A percentile compares a stretch with the other conserved stretches of the same genome.
These are phyloP conservation scores for Backusella tarrabulga DNA, from an alignment of 192 early-diverging fungal species.

Conservation along the genomic window DNA sequence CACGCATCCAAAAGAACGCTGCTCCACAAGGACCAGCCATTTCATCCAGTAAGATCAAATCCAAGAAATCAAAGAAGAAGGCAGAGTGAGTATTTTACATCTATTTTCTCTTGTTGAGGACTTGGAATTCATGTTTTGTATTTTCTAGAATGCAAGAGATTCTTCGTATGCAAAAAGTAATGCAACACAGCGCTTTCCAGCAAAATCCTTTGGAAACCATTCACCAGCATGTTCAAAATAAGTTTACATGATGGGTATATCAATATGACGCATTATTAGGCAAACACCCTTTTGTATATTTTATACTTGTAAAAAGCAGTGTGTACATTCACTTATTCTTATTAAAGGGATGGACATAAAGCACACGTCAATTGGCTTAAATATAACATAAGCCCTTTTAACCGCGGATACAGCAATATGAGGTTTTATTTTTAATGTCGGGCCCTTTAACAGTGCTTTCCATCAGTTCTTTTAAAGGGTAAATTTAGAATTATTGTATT, in stretches of 20 bases:
- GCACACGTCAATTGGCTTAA: neutral
- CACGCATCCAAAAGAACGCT: neutral
- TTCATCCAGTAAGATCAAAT: slow-evolving; percentile 25
- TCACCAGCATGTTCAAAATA: slow-evolving; percentile 73
- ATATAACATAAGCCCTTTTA: neutral
- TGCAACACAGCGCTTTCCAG: slow-evolving; percentile 71
- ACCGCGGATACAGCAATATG: neutral
- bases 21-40: slow-evolving; percentile 17
- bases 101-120: neutral
- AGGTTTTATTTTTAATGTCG: neutral
- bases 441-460: neutral
- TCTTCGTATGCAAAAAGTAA: slow-evolving; percentile 68
- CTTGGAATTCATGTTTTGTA: neutral
- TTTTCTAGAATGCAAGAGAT: slow-evolving; percentile 60
- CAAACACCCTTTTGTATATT: too few relatives aligned
- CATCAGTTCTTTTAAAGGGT: neutral
- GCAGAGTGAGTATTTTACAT: slow-evolving; percentile 45
- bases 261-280: neutral
- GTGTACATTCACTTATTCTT: too few relatives aligned
- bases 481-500: neutral
- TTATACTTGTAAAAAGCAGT: too few relatives aligned
- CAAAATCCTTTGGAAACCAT: slow-evolving; percentile 70
- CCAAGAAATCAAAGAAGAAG: slow-evolving; percentile 57
- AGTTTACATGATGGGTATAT: slow-evolving; percentile 21
- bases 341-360: neutral